Percentiles rank a stretch among this genome's conserved stretches.
phyloP scores from a whole-genome alignment of 495 filamentous ascomycete species.

The Lichina pygmaea region DNA sequence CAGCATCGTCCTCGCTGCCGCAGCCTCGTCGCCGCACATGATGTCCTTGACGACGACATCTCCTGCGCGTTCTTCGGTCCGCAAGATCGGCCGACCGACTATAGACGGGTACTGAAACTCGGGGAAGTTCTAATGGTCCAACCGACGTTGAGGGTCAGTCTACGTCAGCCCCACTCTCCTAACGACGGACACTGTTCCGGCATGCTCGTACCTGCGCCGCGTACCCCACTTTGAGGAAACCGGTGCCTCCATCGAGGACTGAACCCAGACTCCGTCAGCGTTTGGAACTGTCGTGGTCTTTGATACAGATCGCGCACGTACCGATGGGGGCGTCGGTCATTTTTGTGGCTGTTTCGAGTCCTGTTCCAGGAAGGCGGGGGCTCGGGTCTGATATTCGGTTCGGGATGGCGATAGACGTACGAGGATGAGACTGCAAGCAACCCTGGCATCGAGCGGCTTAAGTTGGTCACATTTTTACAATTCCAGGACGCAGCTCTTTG shows the following conservation, averaged over 20 bases:
- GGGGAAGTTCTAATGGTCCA: slow-evolving; percentile 54
- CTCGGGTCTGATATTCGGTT: too few species aligned
- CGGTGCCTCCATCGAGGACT: slow-evolving; percentile 99
- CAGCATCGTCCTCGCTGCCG: slow-evolving; percentile 81
- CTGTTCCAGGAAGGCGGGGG: too few species aligned
- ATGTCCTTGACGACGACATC: slow-evolving; percentile 90
- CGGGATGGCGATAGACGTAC: too few species aligned
- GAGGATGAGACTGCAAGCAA: too few species aligned
- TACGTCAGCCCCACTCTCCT: not conserved
- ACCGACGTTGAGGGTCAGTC: not conserved
- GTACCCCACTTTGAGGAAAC: slow-evolving; percentile 98
- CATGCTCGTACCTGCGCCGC: slow-evolving; percentile 41
- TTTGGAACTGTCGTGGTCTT: not conserved
- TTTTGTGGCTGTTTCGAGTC: not conserved
- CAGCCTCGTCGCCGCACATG: slow-evolving; percentile 98
- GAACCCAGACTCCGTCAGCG: not conserved
- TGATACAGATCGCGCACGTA: not conserved
- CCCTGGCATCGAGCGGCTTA: too few species aligned
- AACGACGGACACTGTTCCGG: not conserved
- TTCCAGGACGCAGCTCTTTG: too few species aligned
- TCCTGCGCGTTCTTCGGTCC: slow-evolving; percentile 63
- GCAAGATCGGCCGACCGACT: slow-evolving; percentile 90
- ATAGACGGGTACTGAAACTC: slow-evolving; percentile 97
- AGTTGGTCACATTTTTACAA: too few species aligned
- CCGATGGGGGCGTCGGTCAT: slow-evolving; percentile 4